Evolutionary conservation across 164 flowering plant genomes (phyloP), one percentile per base, ranked within the genome.

Genomic region (Magnolia kwangsiensis): DNA sequence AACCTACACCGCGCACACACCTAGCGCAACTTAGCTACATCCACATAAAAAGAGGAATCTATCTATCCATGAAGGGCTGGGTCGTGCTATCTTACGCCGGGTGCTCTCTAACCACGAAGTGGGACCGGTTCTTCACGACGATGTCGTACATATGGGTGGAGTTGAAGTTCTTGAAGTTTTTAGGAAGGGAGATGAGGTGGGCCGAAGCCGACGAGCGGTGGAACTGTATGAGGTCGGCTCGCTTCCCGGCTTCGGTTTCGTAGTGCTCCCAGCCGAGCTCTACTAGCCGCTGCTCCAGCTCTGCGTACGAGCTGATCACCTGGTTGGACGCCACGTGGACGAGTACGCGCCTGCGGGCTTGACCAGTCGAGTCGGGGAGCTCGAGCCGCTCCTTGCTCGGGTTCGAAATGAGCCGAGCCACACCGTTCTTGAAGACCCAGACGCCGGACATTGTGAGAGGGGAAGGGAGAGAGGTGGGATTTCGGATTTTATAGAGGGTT

Each of bases 51-150:
- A 37, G 45, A 37, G 45, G 6, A 37, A 37, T 37, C 45, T 37
- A 37, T 37, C 45, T 4, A 37, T 37, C 45, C 45, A 37, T 37
- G 45, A 37, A 37, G 45, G 45, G 7, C 45, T 3, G 45, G 45
- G 45, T 37, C 45, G 45, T 5, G 45, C 45, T 37, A 37, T 37
- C 45, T 37, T 37, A 37, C 45, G 45, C 45, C 45, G 59, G 31
- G 51, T 59, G 74, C 63, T 88, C 87, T 10, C 87, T 86, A 31
- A 87, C 93, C 79, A 87, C 80, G 72, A 90, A 90, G 78, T 71
- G 84, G 67, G 83, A 80, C 2, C 90, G 86, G 67, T 87, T 90
- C 87, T 90, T 88, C 77, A 88, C 90, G 61, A 87, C 91, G 51
- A 90, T 84, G 65, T 88, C 93, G 76, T 83, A 90, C 88, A 90